Evolutionary conservation across 1,139 yeast species (phyloP).

Genomic region (Candida sp.): DNA sequence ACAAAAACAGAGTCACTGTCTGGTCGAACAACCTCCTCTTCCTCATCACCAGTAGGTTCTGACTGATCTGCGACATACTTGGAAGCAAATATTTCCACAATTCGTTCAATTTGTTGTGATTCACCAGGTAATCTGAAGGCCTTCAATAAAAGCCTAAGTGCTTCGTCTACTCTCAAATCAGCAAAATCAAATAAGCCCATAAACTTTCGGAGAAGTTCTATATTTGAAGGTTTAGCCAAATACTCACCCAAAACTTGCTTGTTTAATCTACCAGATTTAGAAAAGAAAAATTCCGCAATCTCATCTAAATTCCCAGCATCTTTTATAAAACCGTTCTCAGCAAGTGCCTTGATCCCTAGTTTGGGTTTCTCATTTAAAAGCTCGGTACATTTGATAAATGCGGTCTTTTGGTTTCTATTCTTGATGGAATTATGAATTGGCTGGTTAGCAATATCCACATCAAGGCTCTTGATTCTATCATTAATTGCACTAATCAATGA

Average conservation of each 20-base stretch:
- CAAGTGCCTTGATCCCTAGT: slow-evolving; percentile 63
- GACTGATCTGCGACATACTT: slow-evolving; percentile 50
- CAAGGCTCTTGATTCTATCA: slow-evolving; percentile 44
- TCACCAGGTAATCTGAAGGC: slow-evolving; percentile 96
- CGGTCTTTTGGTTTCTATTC: slow-evolving; percentile 60
- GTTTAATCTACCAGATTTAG: slow-evolving; percentile 77
- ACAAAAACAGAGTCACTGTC: slow-evolving; percentile 73
- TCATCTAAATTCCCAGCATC: slow-evolving; percentile 52
- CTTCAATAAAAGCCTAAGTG: slow-evolving; percentile 75
- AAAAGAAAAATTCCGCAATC: slow-evolving; percentile 72
- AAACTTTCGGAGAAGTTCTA: slow-evolving; percentile 59
- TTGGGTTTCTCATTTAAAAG: slow-evolving; percentile 76
- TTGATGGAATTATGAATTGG: slow-evolving; percentile 27
- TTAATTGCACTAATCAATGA: slow-evolving; percentile 67
- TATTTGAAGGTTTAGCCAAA: slow-evolving; percentile 73
- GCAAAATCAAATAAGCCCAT: slow-evolving; percentile 72
- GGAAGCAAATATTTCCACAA: slow-evolving; percentile 83
- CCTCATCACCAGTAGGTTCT: slow-evolving; percentile 13
- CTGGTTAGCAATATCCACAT: slow-evolving; percentile 4
- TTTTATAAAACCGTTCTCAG: slow-evolving; percentile 61
- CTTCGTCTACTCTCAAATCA: slow-evolving; percentile 87
- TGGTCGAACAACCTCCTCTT: slow-evolving; percentile 51
- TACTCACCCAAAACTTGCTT: slow-evolving; percentile 86
- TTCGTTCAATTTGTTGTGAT: slow-evolving; percentile 91
- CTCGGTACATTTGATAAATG: slow-evolving; percentile 72